These are phyloP conservation scores for Adansonia rubrostipa DNA, from an alignment of 441 rosid genomes.

Conservation along the genomic window DNA sequence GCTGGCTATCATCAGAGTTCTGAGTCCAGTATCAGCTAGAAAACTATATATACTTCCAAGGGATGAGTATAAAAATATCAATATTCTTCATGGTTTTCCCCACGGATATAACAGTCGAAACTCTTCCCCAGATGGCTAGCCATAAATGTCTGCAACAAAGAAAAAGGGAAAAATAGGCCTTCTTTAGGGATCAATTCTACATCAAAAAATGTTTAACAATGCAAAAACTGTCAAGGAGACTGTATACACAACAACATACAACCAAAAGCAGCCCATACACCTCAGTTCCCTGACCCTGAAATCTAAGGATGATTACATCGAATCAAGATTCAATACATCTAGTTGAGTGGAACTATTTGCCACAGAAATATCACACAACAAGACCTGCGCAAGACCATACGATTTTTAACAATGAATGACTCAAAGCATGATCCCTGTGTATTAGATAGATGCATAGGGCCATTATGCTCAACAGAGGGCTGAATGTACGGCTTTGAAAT, in stretches of 20 bases:
- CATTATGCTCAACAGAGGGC: neutral
- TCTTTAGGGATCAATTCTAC: neutral
- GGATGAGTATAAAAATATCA: conserved; percentile 26
- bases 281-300: neutral
- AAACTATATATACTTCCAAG: conserved; percentile 30
- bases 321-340: neutral
- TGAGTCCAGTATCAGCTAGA: conserved; percentile 27
- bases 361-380: conserved; percentile 1
- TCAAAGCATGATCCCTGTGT: neutral
- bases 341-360: neutral
- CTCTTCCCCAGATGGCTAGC: conserved; percentile 41
- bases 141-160: conserved; percentile 39
- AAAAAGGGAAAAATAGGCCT: neutral
- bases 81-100: conserved; percentile 25
- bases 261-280: neutral
- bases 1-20: conserved; percentile 27
- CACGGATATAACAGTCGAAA: conserved; percentile 15
- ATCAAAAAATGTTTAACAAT: neutral
- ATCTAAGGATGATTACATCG: neutral
- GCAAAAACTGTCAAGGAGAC: neutral
- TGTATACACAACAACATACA: neutral
- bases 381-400: neutral
- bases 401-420: neutral
- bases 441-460: neutral
- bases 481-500: neutral